phyloP scores from a whole-genome alignment of 768 basidiomycete species.

The Leucosporidium scottii region DNA sequence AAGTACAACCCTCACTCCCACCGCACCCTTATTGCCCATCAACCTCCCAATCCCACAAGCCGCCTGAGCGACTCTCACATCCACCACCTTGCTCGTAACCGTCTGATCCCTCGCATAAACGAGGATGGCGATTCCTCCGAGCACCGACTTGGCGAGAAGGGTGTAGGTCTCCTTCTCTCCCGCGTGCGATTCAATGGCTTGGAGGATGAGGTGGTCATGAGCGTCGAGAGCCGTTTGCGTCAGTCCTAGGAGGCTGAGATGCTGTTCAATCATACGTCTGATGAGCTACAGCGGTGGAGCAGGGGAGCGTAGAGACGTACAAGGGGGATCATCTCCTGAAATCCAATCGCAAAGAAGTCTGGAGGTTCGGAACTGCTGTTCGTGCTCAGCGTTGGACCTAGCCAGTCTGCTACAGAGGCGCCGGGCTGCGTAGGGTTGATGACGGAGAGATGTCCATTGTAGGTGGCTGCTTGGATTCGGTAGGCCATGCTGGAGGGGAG shows the following conservation, averaged over 20 bases:
- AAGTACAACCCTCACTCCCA: constrained; percentile 75
- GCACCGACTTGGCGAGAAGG: constrained; percentile 68
- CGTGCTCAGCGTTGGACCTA: constrained; percentile 59
- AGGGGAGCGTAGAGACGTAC: constrained; percentile 70
- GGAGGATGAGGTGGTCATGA: constrained; percentile 9
- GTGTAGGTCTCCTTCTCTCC: constrained; percentile 63
- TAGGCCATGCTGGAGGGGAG: neutral
- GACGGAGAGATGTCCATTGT: constrained; percentile 21
- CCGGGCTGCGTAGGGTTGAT: constrained; percentile 60
- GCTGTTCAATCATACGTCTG: constrained; percentile 61
- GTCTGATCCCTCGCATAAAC: constrained; percentile 72
- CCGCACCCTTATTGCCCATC: constrained; percentile 95
- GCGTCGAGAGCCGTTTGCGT: constrained; percentile 45
- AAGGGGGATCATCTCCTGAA: constrained; percentile 86
- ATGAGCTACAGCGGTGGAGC: constrained; percentile 49
- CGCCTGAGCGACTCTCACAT: constrained; percentile 69
- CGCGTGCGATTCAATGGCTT: constrained; percentile 10
- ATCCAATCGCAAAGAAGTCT: constrained; percentile 81
- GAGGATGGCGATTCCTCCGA: constrained; percentile 79
- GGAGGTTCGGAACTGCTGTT: constrained; percentile 51
- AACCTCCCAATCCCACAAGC: constrained; percentile 60
- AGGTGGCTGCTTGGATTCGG: constrained; percentile 8
- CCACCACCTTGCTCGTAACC: constrained; percentile 52
- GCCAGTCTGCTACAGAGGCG: constrained; percentile 81
- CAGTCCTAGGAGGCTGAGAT: constrained; percentile 40